Percentiles rank a stretch among this genome's conserved stretches.
Evolutionary conservation across 2,329 filamentous ascomycete genomes (phyloP).

Genomic region (Lizonia empirigonia): DNA sequence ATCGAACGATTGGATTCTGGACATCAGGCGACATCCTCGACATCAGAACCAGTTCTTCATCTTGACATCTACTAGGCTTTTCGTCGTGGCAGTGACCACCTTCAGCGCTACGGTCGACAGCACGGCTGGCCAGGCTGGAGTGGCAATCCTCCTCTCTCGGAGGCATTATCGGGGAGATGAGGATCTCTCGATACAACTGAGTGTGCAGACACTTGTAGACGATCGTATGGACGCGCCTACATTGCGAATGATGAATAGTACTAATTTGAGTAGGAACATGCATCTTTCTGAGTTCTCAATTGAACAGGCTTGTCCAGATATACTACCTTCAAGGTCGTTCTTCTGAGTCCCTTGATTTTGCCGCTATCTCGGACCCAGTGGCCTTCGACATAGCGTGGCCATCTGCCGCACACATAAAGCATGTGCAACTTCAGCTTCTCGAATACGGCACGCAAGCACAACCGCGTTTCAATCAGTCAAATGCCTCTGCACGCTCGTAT

Average conservation of each 20-base stretch:
- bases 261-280: conserved; percentile 33
- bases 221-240: conserved; percentile 33
- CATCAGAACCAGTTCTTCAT: conserved; percentile 61
- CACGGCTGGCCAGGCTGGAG: conserved; percentile 30
- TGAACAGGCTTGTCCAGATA: conserved; percentile 39
- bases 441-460: conserved; percentile 19
- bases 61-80: conserved; percentile 61
- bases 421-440: conserved; percentile 30
- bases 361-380: conserved; percentile 37
- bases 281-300: conserved; percentile 41
- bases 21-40: conserved; percentile 58
- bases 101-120: conserved; percentile 30
- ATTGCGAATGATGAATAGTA: no score
- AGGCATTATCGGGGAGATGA: conserved; percentile 60
- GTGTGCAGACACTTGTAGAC: conserved; percentile 32
- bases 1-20: conserved; percentile 60
- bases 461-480: not conserved
- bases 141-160: conserved; percentile 54
- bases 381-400: conserved; percentile 23
- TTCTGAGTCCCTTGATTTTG: conserved; percentile 8
- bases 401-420: conserved; percentile 14
- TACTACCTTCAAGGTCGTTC: conserved; percentile 32
- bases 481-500: conserved; percentile 22
- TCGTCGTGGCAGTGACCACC: conserved; percentile 55
- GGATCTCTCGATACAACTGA: conserved; percentile 57